These are phyloP conservation scores for Camelina hispida DNA, from an alignment of 345 rosid species.

Conservation along the genomic window DNA sequence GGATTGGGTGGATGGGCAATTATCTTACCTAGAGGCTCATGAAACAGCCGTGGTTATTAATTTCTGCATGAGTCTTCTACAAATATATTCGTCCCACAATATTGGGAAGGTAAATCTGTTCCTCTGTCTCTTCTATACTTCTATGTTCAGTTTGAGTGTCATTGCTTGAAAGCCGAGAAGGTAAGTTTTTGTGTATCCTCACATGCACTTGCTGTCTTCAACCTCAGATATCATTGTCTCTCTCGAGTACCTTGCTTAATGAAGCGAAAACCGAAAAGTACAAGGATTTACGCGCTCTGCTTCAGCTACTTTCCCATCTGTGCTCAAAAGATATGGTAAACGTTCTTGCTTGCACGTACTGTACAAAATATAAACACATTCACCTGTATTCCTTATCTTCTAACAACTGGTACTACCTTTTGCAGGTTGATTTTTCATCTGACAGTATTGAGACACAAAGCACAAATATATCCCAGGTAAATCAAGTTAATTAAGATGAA, in stretches of 20 bases:
- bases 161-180: slow-evolving; percentile 17
- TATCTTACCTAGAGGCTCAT: slow-evolving; percentile 83
- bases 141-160: slow-evolving; percentile 17
- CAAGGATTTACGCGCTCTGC: slow-evolving; percentile 93
- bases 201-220: slow-evolving; percentile 8
- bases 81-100: slow-evolving; percentile 92
- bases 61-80: slow-evolving; percentile 94
- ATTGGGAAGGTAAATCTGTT: slow-evolving; percentile 81
- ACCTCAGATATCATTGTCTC: slow-evolving; percentile 71
- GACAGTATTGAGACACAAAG: slow-evolving; percentile 73
- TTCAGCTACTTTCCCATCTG: slow-evolving; percentile 91
- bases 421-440: slow-evolving; percentile 90
- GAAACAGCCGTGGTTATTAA: slow-evolving; percentile 78
- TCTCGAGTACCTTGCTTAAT: slow-evolving; percentile 78
- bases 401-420: slow-evolving; percentile 23
- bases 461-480: slow-evolving; percentile 88
- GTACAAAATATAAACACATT: background rate
- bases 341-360: slow-evolving; percentile 22
- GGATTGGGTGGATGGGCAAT: slow-evolving; percentile 98
- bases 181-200: slow-evolving; percentile 20
- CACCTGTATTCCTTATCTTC: slow-evolving; percentile 10
- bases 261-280: slow-evolving; percentile 87
- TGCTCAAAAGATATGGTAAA: slow-evolving; percentile 95
- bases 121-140: slow-evolving; percentile 7
- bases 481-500: slow-evolving; percentile 19